Evolutionary conservation across 768 basidiomycete species (phyloP).

Genomic region (Lyophyllum semitale): DNA sequence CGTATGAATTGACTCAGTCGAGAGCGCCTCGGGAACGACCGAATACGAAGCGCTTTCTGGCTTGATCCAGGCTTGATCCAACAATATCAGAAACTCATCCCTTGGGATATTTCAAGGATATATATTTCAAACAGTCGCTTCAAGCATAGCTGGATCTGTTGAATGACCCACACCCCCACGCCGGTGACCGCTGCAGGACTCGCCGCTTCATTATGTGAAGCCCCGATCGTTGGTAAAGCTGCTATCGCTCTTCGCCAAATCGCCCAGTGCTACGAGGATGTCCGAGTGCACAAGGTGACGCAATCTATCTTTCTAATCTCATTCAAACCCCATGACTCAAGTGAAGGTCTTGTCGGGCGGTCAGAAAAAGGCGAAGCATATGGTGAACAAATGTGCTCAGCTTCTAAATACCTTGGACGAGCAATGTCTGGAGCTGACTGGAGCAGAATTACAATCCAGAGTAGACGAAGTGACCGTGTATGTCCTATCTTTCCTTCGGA

Average conservation of each 20-base stretch:
- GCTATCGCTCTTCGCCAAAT: slow-evolving; percentile 47
- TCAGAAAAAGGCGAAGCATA: slow-evolving; percentile 43
- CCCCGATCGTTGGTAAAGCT: slow-evolving; percentile 47
- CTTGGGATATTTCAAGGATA: no score
- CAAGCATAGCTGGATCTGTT: no score
- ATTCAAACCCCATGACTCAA: background rate
- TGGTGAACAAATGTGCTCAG: slow-evolving; percentile 42
- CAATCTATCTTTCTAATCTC: slow-evolving; percentile 1
- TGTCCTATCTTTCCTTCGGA: slow-evolving; percentile 15
- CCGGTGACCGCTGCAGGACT: slow-evolving; percentile 38
- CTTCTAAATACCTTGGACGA: slow-evolving; percentile 42
- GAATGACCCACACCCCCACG: no score
- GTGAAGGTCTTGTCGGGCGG: slow-evolving; percentile 2
- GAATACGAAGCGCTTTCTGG: no score
- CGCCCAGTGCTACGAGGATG: slow-evolving; percentile 43
- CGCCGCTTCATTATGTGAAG: slow-evolving; percentile 43
- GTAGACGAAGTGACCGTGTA: slow-evolving; percentile 49
- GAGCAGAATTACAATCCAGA: slow-evolving; percentile 39
- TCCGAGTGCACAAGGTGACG: slow-evolving; percentile 50
- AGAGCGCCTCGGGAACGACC: no score
- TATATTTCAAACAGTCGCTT: no score
- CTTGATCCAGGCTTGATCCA: no score
- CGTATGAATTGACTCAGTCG: no score
- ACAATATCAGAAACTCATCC: no score
- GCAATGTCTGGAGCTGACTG: slow-evolving; percentile 35